phyloP scores from a whole-genome alignment of 805 yeast genomes.

The Hanseniaspora thailandica region DNA sequence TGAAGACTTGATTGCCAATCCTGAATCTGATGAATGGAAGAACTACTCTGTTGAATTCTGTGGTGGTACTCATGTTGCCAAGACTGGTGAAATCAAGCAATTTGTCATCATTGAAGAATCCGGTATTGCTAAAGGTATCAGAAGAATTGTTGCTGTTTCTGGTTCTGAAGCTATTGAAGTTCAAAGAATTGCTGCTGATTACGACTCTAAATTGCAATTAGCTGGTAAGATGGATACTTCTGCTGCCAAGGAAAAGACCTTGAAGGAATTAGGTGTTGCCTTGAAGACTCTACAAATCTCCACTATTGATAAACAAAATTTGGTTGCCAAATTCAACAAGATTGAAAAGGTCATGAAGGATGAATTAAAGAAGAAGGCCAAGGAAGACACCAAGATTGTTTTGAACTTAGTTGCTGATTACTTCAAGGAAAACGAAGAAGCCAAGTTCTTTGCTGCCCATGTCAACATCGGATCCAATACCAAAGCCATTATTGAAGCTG shows the following conservation, averaged over 20 bases:
- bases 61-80: conserved; percentile 95
- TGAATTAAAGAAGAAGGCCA: conserved; percentile 74
- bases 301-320: conserved; percentile 62
- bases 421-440: conserved; percentile 43
- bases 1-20: conserved; percentile 62
- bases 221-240: conserved; percentile 60
- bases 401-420: conserved; percentile 62
- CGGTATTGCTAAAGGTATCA: conserved; percentile 96
- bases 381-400: conserved; percentile 74
- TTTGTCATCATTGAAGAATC: conserved; percentile 84
- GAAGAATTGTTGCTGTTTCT: conserved; percentile 95
- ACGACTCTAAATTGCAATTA: conserved; percentile 45
- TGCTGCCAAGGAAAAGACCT: conserved; percentile 62
- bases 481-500: conserved; percentile 88
- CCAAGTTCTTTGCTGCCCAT: conserved; percentile 54
- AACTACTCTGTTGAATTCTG: conserved; percentile 84
- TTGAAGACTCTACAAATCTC: conserved; percentile 76
- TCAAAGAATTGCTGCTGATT: conserved; percentile 71
- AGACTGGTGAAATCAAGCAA: conserved; percentile 87
- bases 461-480: conserved; percentile 70
- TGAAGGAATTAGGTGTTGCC: conserved; percentile 74
- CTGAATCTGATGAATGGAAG: conserved; percentile 64
- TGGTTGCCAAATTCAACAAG: conserved; percentile 61
- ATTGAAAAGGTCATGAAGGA: conserved; percentile 82
- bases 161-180: conserved; percentile 85